Conservation (phyloP, 495 filamentous ascomycete species). For the Neurospora sp. region DNA sequence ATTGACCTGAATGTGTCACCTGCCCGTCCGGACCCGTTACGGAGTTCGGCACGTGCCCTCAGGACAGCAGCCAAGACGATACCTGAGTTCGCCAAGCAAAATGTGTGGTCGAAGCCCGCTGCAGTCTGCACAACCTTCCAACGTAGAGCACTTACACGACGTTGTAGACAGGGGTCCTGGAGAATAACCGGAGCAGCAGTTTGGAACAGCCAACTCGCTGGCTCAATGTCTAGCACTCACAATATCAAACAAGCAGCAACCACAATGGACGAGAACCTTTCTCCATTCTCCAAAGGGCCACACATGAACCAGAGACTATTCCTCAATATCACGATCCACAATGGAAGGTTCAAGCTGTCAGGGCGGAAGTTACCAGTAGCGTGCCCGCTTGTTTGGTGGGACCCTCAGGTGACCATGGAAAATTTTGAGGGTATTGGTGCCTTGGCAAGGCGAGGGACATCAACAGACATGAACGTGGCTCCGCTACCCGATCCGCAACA, state of each 20-base stretch:
- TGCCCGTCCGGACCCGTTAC: neutral
- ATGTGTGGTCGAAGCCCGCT: neutral
- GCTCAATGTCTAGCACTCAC: neutral
- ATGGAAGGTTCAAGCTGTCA: neutral
- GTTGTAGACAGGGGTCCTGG: neutral
- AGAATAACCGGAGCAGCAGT: neutral
- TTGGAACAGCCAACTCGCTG: neutral
- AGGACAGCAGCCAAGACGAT: neutral
- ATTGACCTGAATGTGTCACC: neutral
- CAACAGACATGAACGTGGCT: neutral
- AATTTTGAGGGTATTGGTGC: constrained; percentile 8
- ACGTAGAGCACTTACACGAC: neutral
- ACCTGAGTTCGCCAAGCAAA: neutral
- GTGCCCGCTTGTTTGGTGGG: constrained; percentile 7
- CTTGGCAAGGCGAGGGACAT: constrained; percentile 14
- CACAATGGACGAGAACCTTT: neutral
- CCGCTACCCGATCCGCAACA: neutral
- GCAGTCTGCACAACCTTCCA: neutral
- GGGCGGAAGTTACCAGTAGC: neutral
- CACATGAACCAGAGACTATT: neutral
- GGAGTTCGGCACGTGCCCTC: neutral
- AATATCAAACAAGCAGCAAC: neutral
- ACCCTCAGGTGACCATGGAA: constrained; percentile 19
- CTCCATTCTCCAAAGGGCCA: neutral
- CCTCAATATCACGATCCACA: neutral